Evolutionary conservation across 2,329 filamentous ascomycete genomes (phyloP).

Genomic region (Calonectria fujianensis): DNA sequence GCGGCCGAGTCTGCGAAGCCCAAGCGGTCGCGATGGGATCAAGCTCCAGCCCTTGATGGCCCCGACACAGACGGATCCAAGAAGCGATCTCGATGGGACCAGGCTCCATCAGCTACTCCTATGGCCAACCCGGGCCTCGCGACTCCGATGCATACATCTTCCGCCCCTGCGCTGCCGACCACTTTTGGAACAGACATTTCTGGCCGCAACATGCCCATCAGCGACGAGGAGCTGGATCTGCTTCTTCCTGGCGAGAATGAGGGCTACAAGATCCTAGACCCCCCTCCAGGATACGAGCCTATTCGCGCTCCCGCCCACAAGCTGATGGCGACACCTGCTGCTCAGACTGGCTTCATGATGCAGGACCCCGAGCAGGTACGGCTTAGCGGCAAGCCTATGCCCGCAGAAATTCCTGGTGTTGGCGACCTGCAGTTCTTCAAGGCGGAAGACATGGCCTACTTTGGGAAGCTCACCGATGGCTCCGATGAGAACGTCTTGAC

Average conservation of each 20-base stretch:
- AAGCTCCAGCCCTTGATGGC: slow-evolving; percentile 77
- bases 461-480: slow-evolving; percentile 96
- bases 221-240: slow-evolving; percentile 94
- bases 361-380: slow-evolving; percentile 93
- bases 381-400: slow-evolving; percentile 90
- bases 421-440: slow-evolving; percentile 99
- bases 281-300: slow-evolving; percentile 93
- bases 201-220: slow-evolving; percentile 85
- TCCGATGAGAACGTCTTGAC: slow-evolving; percentile 93
- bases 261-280: slow-evolving; percentile 93
- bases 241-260: slow-evolving; percentile 92
- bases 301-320: slow-evolving; percentile 85
- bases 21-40: slow-evolving; percentile 92
- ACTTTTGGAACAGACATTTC: slow-evolving; percentile 89
- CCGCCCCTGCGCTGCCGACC: slow-evolving; percentile 70
- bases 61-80: slow-evolving; percentile 78
- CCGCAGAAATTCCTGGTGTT: slow-evolving; percentile 96
- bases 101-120: slow-evolving; percentile 88
- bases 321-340: slow-evolving; percentile 82
- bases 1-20: slow-evolving; percentile 74
- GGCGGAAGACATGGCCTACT: slow-evolving; percentile 98
- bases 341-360: slow-evolving; percentile 95
- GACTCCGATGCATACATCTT: slow-evolving; percentile 85
- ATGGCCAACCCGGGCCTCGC: slow-evolving; percentile 83
- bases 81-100: slow-evolving; percentile 92